Evolutionary conservation across 2,329 filamentous ascomycete genomes (phyloP).

Genomic region (Microsporum ferrugineum): DNA sequence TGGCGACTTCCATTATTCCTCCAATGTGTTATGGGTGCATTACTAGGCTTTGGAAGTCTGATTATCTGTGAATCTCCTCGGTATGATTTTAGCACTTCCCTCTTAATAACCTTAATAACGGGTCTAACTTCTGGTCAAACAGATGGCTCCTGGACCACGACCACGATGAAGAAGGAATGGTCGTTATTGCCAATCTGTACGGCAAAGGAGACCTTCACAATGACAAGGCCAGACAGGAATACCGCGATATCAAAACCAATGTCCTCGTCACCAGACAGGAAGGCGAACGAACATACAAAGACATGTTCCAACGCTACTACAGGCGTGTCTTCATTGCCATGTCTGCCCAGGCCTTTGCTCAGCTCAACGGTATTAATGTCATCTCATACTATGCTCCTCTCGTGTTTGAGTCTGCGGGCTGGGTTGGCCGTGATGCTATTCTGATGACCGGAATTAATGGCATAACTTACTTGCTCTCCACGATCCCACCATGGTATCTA

Average conservation of each 20-base stretch:
- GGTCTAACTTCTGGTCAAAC: slow-evolving; percentile 16
- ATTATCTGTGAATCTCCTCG: slow-evolving; percentile 93
- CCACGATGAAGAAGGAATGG: slow-evolving; percentile 94
- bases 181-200: slow-evolving; percentile 95
- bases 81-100: slow-evolving; percentile 36
- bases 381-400: slow-evolving; percentile 97
- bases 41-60: slow-evolving; percentile 75
- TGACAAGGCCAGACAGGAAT: slow-evolving; percentile 83
- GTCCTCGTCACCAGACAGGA: slow-evolving; percentile 88
- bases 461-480: slow-evolving; percentile 80
- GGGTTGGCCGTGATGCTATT: slow-evolving; percentile 78
- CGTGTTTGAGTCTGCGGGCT: slow-evolving; percentile 95
- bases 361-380: slow-evolving; percentile 98
- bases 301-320: slow-evolving; percentile 90
- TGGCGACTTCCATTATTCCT: slow-evolving; percentile 84
- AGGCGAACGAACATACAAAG: slow-evolving; percentile 77
- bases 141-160: slow-evolving; percentile 98
- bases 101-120: not conserved
- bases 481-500: slow-evolving; percentile 92
- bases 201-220: slow-evolving; percentile 93
- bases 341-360: slow-evolving; percentile 90
- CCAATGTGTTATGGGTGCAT: slow-evolving; percentile 86
- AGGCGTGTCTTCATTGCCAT: slow-evolving; percentile 96
- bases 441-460: slow-evolving; percentile 97
- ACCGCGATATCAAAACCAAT: slow-evolving; percentile 97